These are phyloP conservation scores for Falciphora oryzae DNA, from an alignment of 2,329 filamentous ascomycete genomes.

Conservation along the genomic window DNA sequence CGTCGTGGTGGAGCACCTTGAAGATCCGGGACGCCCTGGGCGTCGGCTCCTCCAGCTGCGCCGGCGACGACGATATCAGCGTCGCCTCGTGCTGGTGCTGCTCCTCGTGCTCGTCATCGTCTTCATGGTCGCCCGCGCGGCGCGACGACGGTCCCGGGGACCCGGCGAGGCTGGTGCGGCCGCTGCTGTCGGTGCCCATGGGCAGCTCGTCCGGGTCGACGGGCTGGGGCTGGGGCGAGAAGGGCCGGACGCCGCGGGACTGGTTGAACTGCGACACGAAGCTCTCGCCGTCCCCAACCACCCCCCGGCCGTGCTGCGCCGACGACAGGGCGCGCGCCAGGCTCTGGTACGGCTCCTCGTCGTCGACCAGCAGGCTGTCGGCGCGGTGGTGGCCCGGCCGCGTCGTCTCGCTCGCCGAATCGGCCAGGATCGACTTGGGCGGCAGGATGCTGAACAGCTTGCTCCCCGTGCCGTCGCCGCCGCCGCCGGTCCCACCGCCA, in stretches of 20 bases:
- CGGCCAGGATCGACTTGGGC: conserved; percentile 57
- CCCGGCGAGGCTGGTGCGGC: not conserved
- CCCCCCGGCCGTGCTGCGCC: conserved; percentile 14
- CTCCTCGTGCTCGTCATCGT: not conserved
- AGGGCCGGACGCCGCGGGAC: conserved; percentile 45
- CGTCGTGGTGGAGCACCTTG: conserved; percentile 7
- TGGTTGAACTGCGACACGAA: conserved; percentile 41
- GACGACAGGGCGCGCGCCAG: conserved; percentile 38
- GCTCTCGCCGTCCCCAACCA: conserved; percentile 37
- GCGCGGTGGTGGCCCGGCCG: conserved; percentile 35
- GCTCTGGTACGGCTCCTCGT: conserved; percentile 50
- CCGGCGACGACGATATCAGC: conserved; percentile 5
- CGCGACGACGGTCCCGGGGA: too few relatives aligned
- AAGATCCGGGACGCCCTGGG: conserved; percentile 7
- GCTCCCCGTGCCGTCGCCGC: conserved; percentile 25
- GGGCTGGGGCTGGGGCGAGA: conserved; percentile 48
- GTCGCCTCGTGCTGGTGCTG: not conserved
- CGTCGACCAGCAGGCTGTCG: conserved; percentile 49
- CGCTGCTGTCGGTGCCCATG: conserved; percentile 1
- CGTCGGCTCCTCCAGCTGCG: conserved; percentile 7
- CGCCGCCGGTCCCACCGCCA: conserved; percentile 19
- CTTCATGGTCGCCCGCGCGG: not conserved
- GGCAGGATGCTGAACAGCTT: conserved; percentile 62
- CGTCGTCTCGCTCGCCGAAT: conserved; percentile 32
- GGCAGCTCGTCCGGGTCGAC: conserved; percentile 26